Evolutionary conservation across 1,284 basidiomycete genomes (phyloP), one percentile per base, ranked within the genome.

Genomic region (Microbotryomycetes sp.): DNA sequence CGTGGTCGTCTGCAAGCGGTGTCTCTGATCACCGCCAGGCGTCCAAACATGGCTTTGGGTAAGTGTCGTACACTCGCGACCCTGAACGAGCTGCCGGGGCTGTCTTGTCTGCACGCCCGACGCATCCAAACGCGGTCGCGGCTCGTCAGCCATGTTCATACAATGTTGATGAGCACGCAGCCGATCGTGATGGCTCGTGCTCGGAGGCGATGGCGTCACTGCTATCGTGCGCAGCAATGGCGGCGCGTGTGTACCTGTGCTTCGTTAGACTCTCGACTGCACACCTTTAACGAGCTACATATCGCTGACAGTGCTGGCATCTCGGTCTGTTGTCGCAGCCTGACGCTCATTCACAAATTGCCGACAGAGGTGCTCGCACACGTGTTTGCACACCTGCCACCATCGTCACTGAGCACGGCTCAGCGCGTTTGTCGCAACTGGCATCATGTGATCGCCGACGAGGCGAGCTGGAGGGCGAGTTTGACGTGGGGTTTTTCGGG

Each of bases 321-420:
- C 3, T 30, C 55, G 9, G 49, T 56, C 21, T 30, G 30, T 18
- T 35, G 3, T 23, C 27, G 50, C 64, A 66, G 64, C 5, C 46
- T 54, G 13, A 60, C 67, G 4, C 59, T 59, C 18, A 70, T 70
- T 35, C 41, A 59, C 30, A 21, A 45, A 16, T 60, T 72, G 11
- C 71, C 71, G 13, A 53, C 64, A 46, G 71, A 72, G 26, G 47
- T 56, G 21, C 55, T 72, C 9, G 54, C 64, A 0, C 66, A 70
- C 31, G 51, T 72, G 27, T 71, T 72, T 48, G 71, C 70, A 5
- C 58, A 66, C 29, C 60, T 72, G 23, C 62, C 66, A n/a, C 68
- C 70, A 1, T 16, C 29, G 13, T 48, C 59, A 0, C 54, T 72
- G 2, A 59, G 56, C 0, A 56, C 61, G 0, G 65, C 61, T 26